Base-by-base conservation (phyloP, 2,329 filamentous ascomycete genomes). In the Chaetomium strumarium region DNA sequence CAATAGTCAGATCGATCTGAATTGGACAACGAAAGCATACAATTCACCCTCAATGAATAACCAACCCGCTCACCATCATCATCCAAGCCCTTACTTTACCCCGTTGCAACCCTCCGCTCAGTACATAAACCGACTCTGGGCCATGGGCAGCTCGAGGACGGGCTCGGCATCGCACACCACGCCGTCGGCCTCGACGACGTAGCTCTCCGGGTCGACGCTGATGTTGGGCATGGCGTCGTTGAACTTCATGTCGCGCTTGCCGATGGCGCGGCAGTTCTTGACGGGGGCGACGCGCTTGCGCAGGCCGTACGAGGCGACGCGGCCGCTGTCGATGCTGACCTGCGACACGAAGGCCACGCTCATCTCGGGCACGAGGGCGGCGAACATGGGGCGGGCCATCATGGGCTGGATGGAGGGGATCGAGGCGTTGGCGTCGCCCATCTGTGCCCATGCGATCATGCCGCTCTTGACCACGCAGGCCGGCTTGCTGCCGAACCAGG, bases 121-220 rank as follows among this genome's bases (percentile, higher is more conserved):
- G 67, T 86, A 95, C 47, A 91, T 81, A 68, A 84, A 95, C 65
- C 80, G 91, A 13, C 71, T 75, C 73, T 95, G 90, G 54, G 86
- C 83, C 66, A 96, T 73, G 7, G 90, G 90, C 69, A 96, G 68
- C 47, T 66, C 76, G 24, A 76, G 75, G 19, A 86, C 81, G 4
- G 90, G 88, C 68, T 86, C 88, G 0, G 89, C 89, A 39, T 74
- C 78, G 65, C 87, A 91, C 34, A 84, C 73, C 68, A 80, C 70
- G 0, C 88, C 90, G 70, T 96, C 90, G 1, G 91, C 91, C 72
- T 92, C 84, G 24, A 96, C 91, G 14, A 76, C 80, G 72, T 96
- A 97, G 64, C 80, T 84, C 77, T 97, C 92, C 5, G 92, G 88
- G 68, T 97, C 91, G 55, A 97, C 91, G 63, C 76, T 83, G 88